Evolutionary conservation across 805 yeast species (phyloP).

Genomic region (Clavispora vitiphila): DNA sequence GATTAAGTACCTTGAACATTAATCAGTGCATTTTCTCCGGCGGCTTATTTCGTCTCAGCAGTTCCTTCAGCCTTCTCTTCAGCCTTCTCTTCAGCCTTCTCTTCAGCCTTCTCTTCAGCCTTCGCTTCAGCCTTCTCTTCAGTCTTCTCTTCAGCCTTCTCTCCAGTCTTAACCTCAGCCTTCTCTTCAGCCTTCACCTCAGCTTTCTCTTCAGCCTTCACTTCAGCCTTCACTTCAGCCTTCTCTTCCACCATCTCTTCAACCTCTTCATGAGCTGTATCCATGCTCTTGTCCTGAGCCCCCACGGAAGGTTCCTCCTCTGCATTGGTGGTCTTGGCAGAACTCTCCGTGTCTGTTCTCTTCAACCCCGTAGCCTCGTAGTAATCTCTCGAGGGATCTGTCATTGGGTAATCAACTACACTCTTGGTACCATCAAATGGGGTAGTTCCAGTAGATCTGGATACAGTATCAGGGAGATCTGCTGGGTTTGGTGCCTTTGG

Average conservation of each 20-base stretch:
- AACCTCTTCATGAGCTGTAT: neutral
- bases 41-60: too few species aligned
- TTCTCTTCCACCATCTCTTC: neutral
- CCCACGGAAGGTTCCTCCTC: neutral
- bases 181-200: neutral
- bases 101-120: neutral
- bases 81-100: neutral
- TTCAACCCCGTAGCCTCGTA: neutral
- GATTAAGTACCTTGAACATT: too few species aligned
- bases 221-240: neutral
- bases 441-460: slow-evolving; percentile 3
- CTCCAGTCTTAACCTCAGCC: neutral
- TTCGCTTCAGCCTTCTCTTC: neutral
- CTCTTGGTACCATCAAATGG: slow-evolving; percentile 6
- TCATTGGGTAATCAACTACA: neutral
- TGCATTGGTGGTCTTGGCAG: neutral
- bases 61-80: neutral
- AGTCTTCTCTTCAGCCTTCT: neutral
- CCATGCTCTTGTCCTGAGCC: neutral
- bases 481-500: neutral
- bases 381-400: neutral
- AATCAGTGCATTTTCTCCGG: too few species aligned
- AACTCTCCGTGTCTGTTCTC: neutral
- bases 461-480: neutral
- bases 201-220: neutral